These are phyloP conservation scores for Backusella mclennaniae DNA, from an alignment of 192 early-diverging fungal species.

Conservation along the genomic window DNA sequence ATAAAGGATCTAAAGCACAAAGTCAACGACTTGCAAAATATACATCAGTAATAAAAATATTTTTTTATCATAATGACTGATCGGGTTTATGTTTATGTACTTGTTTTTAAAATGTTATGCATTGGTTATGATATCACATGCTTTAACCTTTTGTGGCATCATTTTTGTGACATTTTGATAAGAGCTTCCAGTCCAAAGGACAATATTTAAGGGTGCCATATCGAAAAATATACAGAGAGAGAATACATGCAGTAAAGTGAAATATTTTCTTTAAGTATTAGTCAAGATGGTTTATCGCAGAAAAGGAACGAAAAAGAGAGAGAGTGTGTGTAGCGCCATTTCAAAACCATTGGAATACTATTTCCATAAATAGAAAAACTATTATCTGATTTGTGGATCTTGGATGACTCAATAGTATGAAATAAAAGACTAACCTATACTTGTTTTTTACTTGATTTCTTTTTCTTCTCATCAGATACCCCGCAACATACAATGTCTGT, in stretches of 20 bases:
- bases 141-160: background rate
- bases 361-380: background rate
- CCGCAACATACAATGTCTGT: background rate
- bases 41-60: background rate
- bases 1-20: background rate
- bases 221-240: too few relatives aligned
- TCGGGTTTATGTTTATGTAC: background rate
- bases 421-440: background rate
- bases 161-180: background rate
- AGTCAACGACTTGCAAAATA: background rate
- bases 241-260: too few relatives aligned
- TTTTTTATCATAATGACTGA: background rate
- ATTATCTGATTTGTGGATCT: constrained; percentile 7
- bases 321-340: background rate
- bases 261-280: background rate
- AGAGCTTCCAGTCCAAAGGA: background rate
- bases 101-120: background rate
- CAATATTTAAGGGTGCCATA: background rate
- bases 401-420: background rate
- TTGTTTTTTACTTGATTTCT: background rate
- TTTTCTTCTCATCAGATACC: background rate
- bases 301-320: background rate
- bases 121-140: background rate
- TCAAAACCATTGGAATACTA: background rate
- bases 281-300: background rate